Base-by-base conservation (phyloP, 805 yeast species). In the Tetrapisispora phaffii region DNA sequence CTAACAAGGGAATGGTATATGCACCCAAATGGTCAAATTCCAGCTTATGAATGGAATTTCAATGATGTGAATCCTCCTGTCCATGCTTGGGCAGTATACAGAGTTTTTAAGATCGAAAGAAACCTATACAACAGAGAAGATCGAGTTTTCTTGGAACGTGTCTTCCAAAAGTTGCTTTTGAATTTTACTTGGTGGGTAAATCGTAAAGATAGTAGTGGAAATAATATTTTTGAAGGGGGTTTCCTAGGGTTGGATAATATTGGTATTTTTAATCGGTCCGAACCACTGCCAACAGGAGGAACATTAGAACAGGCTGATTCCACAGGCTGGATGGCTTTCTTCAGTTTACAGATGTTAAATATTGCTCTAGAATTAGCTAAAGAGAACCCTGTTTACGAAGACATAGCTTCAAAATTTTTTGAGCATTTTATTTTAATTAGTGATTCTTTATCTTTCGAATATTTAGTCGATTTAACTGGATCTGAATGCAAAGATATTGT, bases 161-260 rank as follows among this genome's bases (percentile, higher is more conserved):
- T 86, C 8, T 88, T 88, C 75, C 97, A 89, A 64, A 88, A 88
- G 62, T 74, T 88, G 57, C 68, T 89, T 63, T 70, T 88, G 48
- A 88, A 88, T 65, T 88, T 88, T 66, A 86, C 96, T 20, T 88
- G 97, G 97, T 88, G 97, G 97, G 96, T 89, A 47, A 88, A 89
- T 66, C 73, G 95, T 57, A 88, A 88, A 60, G 96, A 88, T 66
- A 64, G 73, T 3, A 82, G 80, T 50, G 96, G 96, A 50, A 82
- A 83, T 57, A 88, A 88, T 55, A 83, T 89, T 22, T 88, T 89
- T 60, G 95, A 85, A 67, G 97, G 97, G 50, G 97, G 97, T 0
- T 88, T 88, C 65, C 72, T 88, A 47, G 97, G 97, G 7, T 71
- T 88, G 47, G 97, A 88, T 67, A 88, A 88, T 65, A 88, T 88